phyloP scores from a whole-genome alignment of 1,284 basidiomycete genomes.

The Rhodotorula mucilaginosa region DNA sequence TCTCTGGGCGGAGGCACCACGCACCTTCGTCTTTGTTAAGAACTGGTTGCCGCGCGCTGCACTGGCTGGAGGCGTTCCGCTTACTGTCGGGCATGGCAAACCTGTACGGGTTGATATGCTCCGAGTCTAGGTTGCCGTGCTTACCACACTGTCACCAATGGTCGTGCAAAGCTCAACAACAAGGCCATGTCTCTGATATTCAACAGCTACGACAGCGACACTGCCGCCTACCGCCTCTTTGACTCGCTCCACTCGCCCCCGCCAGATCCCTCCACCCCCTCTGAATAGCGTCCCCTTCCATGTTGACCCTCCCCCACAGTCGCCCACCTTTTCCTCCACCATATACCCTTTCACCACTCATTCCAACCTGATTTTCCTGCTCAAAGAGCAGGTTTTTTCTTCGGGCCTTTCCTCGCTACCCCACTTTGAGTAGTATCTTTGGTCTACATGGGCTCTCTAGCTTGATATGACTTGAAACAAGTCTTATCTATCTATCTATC shows the following conservation, averaged over 20 bases:
- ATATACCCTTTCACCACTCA: too few relatives aligned
- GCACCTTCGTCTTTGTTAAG: slow-evolving; percentile 46
- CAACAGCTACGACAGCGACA: slow-evolving; percentile 7
- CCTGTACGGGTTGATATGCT: slow-evolving; percentile 48
- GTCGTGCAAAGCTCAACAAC: slow-evolving; percentile 1
- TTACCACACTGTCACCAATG: slow-evolving; percentile 47
- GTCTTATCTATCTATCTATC: too few relatives aligned
- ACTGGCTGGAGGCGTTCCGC: slow-evolving; percentile 43
- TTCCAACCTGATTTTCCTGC: background rate
- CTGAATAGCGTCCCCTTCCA: too few relatives aligned
- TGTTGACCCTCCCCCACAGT: too few relatives aligned
- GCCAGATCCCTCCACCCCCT: too few relatives aligned
- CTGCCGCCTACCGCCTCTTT: slow-evolving; percentile 11
- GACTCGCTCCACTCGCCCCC: background rate
- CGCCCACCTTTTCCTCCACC: too few relatives aligned
- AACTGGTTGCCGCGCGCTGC: slow-evolving; percentile 48
- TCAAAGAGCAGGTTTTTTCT: slow-evolving; percentile 7
- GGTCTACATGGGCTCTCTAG: background rate
- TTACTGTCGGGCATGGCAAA: slow-evolving; percentile 41
- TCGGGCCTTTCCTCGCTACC: background rate
- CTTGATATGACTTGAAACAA: background rate
- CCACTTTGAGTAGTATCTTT: background rate
- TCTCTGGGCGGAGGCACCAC: slow-evolving; percentile 49
- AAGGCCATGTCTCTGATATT: slow-evolving; percentile 2
- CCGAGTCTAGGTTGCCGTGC: slow-evolving; percentile 48